Percentiles rank a stretch among this genome's conserved stretches.
Conservation (phyloP, 768 basidiomycete genomes). For the Suillus sp. region DNA sequence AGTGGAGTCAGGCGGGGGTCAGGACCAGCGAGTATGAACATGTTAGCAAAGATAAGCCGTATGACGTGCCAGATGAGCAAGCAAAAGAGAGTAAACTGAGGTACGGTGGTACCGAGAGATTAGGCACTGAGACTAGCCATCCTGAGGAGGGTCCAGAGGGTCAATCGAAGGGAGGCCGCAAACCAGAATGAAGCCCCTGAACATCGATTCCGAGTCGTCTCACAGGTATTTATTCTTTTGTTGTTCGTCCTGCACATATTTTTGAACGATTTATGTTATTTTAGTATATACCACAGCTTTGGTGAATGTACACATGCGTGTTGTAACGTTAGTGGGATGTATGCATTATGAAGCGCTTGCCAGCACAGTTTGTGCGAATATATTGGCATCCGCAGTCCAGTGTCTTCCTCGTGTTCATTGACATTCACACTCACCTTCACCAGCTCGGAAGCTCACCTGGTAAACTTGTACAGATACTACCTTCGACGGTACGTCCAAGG, state of each 20-base stretch:
- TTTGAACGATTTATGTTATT: neutral
- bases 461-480: neutral
- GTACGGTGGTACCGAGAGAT: constrained; percentile 26
- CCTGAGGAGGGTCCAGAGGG: constrained; percentile 40
- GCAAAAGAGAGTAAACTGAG: constrained; percentile 18
- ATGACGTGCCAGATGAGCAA: constrained; percentile 18
- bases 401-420: neutral
- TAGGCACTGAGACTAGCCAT: constrained; percentile 36
- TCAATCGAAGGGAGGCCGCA: constrained; percentile 39
- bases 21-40: constrained; percentile 32
- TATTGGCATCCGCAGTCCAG: neutral
- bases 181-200: constrained; percentile 30
- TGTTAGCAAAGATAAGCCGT: constrained; percentile 28
- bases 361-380: neutral
- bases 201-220: no score
- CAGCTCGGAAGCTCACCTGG: neutral
- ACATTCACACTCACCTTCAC: neutral
- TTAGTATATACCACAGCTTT: neutral
- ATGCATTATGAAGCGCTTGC: neutral
- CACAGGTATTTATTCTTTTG: neutral
- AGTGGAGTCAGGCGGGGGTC: constrained; percentile 45
- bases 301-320: neutral
- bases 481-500: neutral
- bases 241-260: neutral
- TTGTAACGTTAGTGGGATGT: neutral